A percentile compares a stretch with the other conserved stretches of the same genome.
These are phyloP conservation scores for Lagerstroemia speciosa DNA, from an alignment of 345 rosid genomes.

Conservation along the genomic window DNA sequence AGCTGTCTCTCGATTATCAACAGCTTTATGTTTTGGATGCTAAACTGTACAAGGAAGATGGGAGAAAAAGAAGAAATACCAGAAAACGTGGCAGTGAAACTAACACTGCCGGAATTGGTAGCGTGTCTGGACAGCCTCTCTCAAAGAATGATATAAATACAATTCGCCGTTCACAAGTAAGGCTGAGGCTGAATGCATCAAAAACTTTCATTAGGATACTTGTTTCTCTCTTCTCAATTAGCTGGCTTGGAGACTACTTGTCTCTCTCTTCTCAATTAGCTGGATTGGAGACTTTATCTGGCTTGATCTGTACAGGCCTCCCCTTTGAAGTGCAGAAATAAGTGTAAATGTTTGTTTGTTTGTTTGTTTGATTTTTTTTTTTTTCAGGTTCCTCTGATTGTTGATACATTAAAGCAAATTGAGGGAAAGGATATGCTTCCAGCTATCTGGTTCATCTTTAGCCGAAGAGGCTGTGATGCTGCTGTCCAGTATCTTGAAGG, in stretches of 20 bases:
- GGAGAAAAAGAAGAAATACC: slow-evolving; percentile 58
- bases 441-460: slow-evolving; percentile 92
- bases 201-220: background rate
- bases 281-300: background rate
- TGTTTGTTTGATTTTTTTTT: too few species aligned
- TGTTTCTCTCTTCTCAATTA: background rate
- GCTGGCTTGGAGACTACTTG: background rate
- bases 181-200: slow-evolving; percentile 9
- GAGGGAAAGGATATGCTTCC: slow-evolving; percentile 78
- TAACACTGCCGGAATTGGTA: slow-evolving; percentile 20
- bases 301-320: background rate
- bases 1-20: slow-evolving; percentile 67
- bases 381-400: slow-evolving; percentile 74
- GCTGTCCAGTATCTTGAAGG: slow-evolving; percentile 84
- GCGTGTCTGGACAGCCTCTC: slow-evolving; percentile 40
- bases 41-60: slow-evolving; percentile 43
- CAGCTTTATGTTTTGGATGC: slow-evolving; percentile 55
- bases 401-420: slow-evolving; percentile 72
- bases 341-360: too few species aligned
- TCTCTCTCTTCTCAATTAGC: background rate
- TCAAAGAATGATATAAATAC: slow-evolving; percentile 71
- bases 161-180: slow-evolving; percentile 78
- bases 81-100: slow-evolving; percentile 40
- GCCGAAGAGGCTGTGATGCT: slow-evolving; percentile 90
- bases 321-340: background rate